Percentiles rank a stretch among this genome's conserved stretches.
phyloP scores from a whole-genome alignment of 1,284 basidiomycete species.

The Cutaneotrichosporon daszewskae region DNA sequence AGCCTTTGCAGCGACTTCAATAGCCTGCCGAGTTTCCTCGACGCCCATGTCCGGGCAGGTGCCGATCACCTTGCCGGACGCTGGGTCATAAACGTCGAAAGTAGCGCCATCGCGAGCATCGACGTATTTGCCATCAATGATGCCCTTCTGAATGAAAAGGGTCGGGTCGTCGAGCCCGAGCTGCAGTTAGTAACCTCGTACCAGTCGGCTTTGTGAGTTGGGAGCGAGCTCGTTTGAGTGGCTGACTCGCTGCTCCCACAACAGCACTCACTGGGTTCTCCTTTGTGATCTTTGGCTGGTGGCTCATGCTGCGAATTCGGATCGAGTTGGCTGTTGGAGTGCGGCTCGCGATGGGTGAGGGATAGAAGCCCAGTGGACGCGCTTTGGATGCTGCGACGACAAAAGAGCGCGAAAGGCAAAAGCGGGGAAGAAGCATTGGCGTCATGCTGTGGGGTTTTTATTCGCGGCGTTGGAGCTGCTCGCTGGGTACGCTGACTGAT shows the following conservation, averaged over 20 bases:
- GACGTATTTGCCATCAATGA: constrained; percentile 77
- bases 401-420: too few species aligned
- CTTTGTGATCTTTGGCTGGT: constrained; percentile 35
- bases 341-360: too few species aligned
- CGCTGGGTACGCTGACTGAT: too few species aligned
- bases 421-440: too few species aligned
- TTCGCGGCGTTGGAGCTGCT: too few species aligned
- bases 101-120: constrained; percentile 65
- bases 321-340: too few species aligned
- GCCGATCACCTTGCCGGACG: constrained; percentile 70
- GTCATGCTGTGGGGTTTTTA: too few species aligned
- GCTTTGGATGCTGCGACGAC: too few species aligned
- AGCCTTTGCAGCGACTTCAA: constrained; percentile 66
- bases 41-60: constrained; percentile 80
- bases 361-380: too few species aligned
- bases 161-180: constrained; percentile 62
- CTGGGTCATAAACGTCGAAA: constrained; percentile 78
- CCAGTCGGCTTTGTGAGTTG: too few species aligned
- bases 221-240: too few species aligned
- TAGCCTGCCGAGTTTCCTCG: constrained; percentile 71
- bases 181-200: constrained; percentile 20
- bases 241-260: too few species aligned
- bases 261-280: constrained; percentile 38
- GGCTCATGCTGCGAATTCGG: constrained; percentile 32
- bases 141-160: constrained; percentile 66